Conservation (phyloP, 2,329 filamentous ascomycete species). For the Sclerotinia minor region DNA sequence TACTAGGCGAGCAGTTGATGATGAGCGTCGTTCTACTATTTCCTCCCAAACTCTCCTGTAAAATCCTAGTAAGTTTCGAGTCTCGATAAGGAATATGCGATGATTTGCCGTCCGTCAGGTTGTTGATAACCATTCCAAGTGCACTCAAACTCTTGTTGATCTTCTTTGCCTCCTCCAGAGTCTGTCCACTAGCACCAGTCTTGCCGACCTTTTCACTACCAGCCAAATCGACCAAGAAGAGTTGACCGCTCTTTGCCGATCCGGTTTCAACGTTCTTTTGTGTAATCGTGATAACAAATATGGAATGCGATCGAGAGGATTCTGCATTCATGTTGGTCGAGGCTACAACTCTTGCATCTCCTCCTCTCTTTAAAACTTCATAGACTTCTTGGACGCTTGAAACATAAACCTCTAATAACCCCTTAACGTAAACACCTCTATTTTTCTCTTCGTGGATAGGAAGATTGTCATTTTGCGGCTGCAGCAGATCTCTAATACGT, state of each 20-base stretch:
- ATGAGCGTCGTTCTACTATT: slow-evolving; percentile 98
- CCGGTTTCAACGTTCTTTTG: slow-evolving; percentile 98
- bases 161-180: slow-evolving; percentile 97
- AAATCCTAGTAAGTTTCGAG: slow-evolving; percentile 93
- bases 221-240: slow-evolving; percentile 96
- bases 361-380: slow-evolving; percentile 92
- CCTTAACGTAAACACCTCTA: slow-evolving; percentile 94
- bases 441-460: slow-evolving; percentile 98
- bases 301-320: slow-evolving; percentile 96
- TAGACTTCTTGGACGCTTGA: slow-evolving; percentile 95
- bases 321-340: slow-evolving; percentile 99
- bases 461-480: slow-evolving; percentile 91
- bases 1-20: slow-evolving; percentile 98
- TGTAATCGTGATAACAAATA: slow-evolving; percentile 94
- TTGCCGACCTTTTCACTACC: slow-evolving; percentile 99
- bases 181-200: slow-evolving; percentile 95
- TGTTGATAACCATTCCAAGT: slow-evolving; percentile 98
- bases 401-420: slow-evolving; percentile 90
- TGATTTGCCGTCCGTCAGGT: slow-evolving; percentile 94
- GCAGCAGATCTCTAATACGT: slow-evolving; percentile 87
- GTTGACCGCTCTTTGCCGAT: slow-evolving; percentile 91
- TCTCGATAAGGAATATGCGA: slow-evolving; percentile 95
- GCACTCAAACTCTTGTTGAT: slow-evolving; percentile 99
- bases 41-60: slow-evolving; percentile 95
- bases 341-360: slow-evolving; percentile 83